Conservation (phyloP, 108 stramenopile genomes). For the Ochromonas danica region DNA sequence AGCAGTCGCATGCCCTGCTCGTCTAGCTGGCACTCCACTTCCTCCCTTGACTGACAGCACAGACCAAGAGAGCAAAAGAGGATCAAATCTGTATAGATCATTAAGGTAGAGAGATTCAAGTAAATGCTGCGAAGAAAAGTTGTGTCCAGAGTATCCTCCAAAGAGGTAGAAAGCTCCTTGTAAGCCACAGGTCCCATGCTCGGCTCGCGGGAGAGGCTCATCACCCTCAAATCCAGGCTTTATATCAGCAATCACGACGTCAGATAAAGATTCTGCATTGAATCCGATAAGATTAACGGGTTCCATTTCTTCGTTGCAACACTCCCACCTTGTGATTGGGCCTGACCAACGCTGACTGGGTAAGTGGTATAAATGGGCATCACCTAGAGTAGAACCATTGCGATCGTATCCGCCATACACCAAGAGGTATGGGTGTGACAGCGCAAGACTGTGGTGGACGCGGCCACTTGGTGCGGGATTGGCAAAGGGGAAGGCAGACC, state of each 20-base stretch:
- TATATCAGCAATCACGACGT: background rate
- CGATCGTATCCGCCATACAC: background rate
- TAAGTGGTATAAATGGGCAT: background rate
- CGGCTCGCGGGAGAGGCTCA: background rate
- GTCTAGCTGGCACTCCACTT: background rate
- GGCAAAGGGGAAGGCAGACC: background rate
- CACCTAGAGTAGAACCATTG: background rate
- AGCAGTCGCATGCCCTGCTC: background rate
- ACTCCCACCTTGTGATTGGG: background rate
- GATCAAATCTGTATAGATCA: background rate
- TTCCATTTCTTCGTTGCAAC: background rate
- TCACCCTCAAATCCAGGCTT: background rate
- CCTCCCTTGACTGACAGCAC: background rate
- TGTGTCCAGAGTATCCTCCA: background rate
- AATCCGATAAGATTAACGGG: background rate
- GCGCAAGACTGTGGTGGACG: background rate
- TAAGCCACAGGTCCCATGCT: background rate
- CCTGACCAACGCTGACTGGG: background rate
- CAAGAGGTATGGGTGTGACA: background rate
- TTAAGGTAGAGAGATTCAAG: background rate
- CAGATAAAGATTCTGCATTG: background rate
- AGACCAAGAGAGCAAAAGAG: background rate
- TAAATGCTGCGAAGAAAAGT: too few relatives aligned
- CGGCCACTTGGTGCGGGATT: background rate
- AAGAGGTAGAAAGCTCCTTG: background rate